Evolutionary conservation across 2,329 filamentous ascomycete species (phyloP), one percentile per base, ranked within the genome.

Genomic region (Claviceps spartinae): DNA sequence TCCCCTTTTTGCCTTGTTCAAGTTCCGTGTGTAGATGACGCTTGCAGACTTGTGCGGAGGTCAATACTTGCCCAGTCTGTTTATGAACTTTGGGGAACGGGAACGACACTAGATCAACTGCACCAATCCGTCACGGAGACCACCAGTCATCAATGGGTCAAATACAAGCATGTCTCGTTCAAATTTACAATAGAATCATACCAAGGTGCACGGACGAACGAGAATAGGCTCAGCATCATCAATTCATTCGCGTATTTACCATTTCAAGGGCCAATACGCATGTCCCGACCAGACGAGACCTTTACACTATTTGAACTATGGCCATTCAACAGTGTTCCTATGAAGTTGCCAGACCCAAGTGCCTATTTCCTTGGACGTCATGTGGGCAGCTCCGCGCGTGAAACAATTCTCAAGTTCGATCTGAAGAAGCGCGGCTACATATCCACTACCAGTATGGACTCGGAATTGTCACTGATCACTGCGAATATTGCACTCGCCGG

Each of bases 371-470:
- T 97, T 26, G 88, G 87, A 11, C 81, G 89, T 8, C 79, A 80
- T 52, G 65, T 97, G 24, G 83, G 75, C 2, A 70, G 71, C 13
- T 83, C 86, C 2, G 78, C 78, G 3, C 77, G 91, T 45, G 79
- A 86, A 50, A 73, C 83, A 5, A 75, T 87, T 36, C 72, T 78
- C 38, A 85, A 77, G 24, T 94, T 90, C 62, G 89, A 95, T 65
- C 75, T 98, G 22, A 98, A 98, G 74, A 95, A 95, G 68, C 76
- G 93, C 30, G 77, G 78, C 41, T 98, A 98, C 64, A 97, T 98
- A 61, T 88, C 86, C 59, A 97, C 91, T 0, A 98, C 93, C 0
- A 93, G 87, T 46, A 97, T 98, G 93, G 93, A 98, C 64, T 86
- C 91, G 0, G 93, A 97, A 66, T 75, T 98, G 44, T 87, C 89